A percentile compares a stretch with the other conserved stretches of the same genome.
Evolutionary conservation across 148 eudicot species (phyloP).

Genomic region (Chenopodium suecicum): DNA sequence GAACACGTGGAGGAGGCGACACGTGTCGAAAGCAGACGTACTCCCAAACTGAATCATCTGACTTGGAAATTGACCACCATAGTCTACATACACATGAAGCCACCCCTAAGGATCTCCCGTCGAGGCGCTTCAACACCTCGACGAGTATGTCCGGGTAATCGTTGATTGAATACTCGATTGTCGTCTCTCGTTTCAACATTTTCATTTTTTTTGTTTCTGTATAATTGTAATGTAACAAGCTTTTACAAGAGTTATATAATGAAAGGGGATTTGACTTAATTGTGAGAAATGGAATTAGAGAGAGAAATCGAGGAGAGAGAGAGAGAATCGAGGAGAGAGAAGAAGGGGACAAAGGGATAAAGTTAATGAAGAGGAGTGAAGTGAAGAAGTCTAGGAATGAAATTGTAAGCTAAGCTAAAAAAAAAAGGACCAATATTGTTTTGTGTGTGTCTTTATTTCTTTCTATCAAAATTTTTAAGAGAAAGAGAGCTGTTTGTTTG

Average conservation of each 20-base stretch:
- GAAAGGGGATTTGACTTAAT: background rate
- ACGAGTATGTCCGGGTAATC: conserved; percentile 63
- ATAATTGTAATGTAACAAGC: no score
- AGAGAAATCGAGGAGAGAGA: conserved; percentile 12
- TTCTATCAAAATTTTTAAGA: no score
- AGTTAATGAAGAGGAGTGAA: background rate
- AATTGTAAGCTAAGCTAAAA: no score
- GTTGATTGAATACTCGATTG: conserved; percentile 46
- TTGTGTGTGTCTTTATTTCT: background rate
- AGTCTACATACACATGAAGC: conserved; percentile 77
- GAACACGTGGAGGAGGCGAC: conserved; percentile 40
- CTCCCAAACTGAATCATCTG: conserved; percentile 77
- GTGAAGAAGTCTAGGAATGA: conserved; percentile 8
- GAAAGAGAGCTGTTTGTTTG: conserved; percentile 28
- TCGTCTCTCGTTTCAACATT: background rate
- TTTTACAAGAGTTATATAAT: no score
- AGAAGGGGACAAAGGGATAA: conserved; percentile 28
- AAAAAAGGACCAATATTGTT: no score
- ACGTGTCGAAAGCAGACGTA: conserved; percentile 74
- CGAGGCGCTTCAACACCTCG: conserved; percentile 65
- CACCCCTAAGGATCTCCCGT: conserved; percentile 47
- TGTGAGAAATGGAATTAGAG: background rate
- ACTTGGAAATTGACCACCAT: conserved; percentile 48
- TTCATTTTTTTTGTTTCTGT: no score
- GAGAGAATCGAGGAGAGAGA: conserved; percentile 24